Conservation (phyloP, 2,329 filamentous ascomycete species). For the Madurella mycetomatis region DNA sequence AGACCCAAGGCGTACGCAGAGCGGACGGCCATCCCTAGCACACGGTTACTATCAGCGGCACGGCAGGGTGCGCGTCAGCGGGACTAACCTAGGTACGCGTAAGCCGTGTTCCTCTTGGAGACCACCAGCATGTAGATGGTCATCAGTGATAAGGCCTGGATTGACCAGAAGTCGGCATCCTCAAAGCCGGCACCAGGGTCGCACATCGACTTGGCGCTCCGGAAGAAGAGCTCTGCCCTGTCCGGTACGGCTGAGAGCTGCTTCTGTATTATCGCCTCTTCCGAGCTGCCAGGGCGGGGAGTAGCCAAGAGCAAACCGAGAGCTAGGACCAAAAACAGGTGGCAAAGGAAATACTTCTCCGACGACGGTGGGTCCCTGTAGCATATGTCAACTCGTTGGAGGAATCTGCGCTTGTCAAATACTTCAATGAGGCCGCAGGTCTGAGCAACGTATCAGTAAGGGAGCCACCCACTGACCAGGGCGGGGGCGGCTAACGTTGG, state of each 20-base stretch:
- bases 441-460: constrained; percentile 32
- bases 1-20: constrained; percentile 59
- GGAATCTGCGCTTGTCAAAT: constrained; percentile 50
- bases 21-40: constrained; percentile 56
- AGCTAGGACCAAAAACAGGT: constrained; percentile 58
- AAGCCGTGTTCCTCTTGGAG: constrained; percentile 59
- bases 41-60: constrained; percentile 12
- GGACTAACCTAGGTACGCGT: constrained; percentile 53
- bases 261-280: constrained; percentile 48
- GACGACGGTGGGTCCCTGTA: constrained; percentile 50
- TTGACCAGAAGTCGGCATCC: constrained; percentile 60
- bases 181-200: constrained; percentile 49
- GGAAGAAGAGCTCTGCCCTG: constrained; percentile 59
- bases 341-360: constrained; percentile 50
- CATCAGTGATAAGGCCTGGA: constrained; percentile 61
- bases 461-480: not conserved
- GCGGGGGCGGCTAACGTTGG: constrained; percentile 43
- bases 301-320: constrained; percentile 58
- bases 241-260: constrained; percentile 46
- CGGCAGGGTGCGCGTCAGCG: not conserved
- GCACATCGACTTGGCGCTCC: constrained; percentile 51
- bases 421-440: constrained; percentile 59
- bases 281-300: constrained; percentile 44
- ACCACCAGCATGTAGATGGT: constrained; percentile 59
- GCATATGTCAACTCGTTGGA: constrained; percentile 46